Evolutionary conservation across 164 flowering plant genomes (phyloP), one percentile per base, ranked within the genome.

Genomic region (Cinnamomum chago): DNA sequence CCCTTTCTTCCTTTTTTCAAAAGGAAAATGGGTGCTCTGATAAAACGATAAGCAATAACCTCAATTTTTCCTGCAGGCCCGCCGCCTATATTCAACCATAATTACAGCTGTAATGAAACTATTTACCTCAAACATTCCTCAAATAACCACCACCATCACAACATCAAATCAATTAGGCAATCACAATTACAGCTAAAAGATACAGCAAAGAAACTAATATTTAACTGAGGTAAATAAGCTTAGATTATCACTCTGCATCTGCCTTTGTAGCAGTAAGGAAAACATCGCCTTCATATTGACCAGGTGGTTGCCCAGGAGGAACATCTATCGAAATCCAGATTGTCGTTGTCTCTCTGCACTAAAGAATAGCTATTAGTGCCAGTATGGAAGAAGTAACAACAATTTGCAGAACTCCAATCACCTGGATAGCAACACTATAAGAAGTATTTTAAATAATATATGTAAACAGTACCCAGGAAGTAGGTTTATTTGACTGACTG

Each of bases 261-360:
- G 86, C 70, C 81, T 90, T 90, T 70, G 81, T 58, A 76, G 98
- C 97, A 79, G 95, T 88, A 68, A 93, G 80, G 68, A 85, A 79
- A 68, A 93, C 15, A 78, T 93, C 94, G 76, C 98, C 99, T 73
- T 90, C 96, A 77, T 95, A 95, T 62, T 84, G 90, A 50, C 99
- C 99, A 30, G 98, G 95, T 12, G 95, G 90, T 80, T 93, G 99
- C 25, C 76, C 82, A 72, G 74, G 75, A 66, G 99, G 94, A 70
- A 93, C 92, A 82, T 93, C 95, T 73, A 95, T 72, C 24, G 99
- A 95, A 78, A 95, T 82, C 97, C 96, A 95, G 67, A 93, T 64
- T 62, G 90, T 90, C 70, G 90, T 77, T 66, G 99, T 93, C 82
- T 95, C 98, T 67, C 99, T 95, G 90, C 84, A 86, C 62, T 65